Conservation (phyloP, 2,329 filamentous ascomycete genomes). For the Didymella lethalis region DNA sequence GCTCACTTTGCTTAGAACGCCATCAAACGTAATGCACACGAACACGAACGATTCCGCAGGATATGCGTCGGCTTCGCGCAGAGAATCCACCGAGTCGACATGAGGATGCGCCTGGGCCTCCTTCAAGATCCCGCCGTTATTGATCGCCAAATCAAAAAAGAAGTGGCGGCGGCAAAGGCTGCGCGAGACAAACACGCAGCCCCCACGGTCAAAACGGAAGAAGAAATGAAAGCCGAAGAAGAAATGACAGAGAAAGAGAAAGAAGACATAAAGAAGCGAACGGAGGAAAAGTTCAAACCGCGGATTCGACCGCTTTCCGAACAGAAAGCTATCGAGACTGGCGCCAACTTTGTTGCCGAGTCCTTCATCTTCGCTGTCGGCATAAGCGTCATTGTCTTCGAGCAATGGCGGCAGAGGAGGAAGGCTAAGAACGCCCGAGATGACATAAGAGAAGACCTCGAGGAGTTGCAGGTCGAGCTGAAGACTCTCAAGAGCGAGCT, state of each 20-base stretch:
- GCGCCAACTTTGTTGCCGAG: constrained; percentile 74
- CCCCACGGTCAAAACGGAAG: constrained; percentile 69
- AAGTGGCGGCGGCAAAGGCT: constrained; percentile 64
- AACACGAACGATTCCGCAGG: constrained; percentile 71
- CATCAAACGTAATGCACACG: constrained; percentile 72
- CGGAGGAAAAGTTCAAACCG: constrained; percentile 53
- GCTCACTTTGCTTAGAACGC: constrained; percentile 59
- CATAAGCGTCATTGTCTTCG: constrained; percentile 68
- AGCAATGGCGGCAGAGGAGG: constrained; percentile 66
- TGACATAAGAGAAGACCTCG: constrained; percentile 66
- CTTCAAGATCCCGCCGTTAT: constrained; percentile 68
- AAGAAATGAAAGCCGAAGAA: constrained; percentile 65
- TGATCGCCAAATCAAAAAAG: constrained; percentile 60
- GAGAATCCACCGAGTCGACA: constrained; percentile 69
- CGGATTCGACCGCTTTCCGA: constrained; percentile 71
- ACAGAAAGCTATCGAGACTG: constrained; percentile 72
- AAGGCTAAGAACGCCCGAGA: constrained; percentile 68
- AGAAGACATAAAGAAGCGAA: constrained; percentile 57
- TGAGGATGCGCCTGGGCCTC: constrained; percentile 71
- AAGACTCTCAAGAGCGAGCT: constrained; percentile 51
- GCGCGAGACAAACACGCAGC: constrained; percentile 60
- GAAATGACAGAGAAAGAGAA: constrained; percentile 57
- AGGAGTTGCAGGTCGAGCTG: constrained; percentile 62
- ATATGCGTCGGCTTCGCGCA: constrained; percentile 70
- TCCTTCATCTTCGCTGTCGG: constrained; percentile 72